phyloP scores from a whole-genome alignment of 768 basidiomycete species.

The Russula lepida region DNA sequence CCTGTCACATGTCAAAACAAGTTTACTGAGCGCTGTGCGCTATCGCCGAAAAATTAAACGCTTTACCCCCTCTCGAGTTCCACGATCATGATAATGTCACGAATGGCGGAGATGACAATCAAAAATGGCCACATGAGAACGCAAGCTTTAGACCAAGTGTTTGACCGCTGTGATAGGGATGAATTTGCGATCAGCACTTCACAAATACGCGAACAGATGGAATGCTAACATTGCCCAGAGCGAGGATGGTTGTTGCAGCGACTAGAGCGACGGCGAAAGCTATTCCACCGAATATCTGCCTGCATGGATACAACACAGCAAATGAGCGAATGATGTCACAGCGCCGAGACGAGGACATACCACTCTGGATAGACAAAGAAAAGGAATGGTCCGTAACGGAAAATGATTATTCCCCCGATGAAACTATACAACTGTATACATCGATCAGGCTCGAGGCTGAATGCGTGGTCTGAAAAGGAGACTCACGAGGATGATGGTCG shows the following conservation, averaged over 20 bases:
- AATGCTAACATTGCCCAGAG: constrained; percentile 48
- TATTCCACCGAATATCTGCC: constrained; percentile 66
- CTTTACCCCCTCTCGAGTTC: constrained; percentile 61
- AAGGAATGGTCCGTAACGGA: constrained; percentile 51
- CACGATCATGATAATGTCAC: constrained; percentile 66
- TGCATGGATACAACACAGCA: constrained; percentile 27
- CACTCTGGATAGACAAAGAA: constrained; percentile 63
- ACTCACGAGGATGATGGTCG: constrained; percentile 49
- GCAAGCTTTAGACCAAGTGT: constrained; percentile 55
- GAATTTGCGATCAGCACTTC: constrained; percentile 16
- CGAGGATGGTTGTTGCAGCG: constrained; percentile 47
- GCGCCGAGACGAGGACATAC: constrained; percentile 28
- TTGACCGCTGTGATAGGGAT: constrained; percentile 45
- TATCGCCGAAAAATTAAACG: constrained; percentile 23
- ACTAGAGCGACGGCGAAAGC: constrained; percentile 43
- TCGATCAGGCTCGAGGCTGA: constrained; percentile 8
- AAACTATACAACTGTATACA: constrained; percentile 50
- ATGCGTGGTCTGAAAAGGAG: not conserved
- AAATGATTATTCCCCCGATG: constrained; percentile 55
- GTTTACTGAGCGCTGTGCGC: constrained; percentile 1
- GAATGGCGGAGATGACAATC: constrained; percentile 53
- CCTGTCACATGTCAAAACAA: constrained; percentile 29
- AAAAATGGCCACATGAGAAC: constrained; percentile 66
- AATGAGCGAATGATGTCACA: constrained; percentile 1
- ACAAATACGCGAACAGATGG: constrained; percentile 20